phyloP scores from a whole-genome alignment of 1,284 basidiomycete species.

The Austroboletus sp. region DNA sequence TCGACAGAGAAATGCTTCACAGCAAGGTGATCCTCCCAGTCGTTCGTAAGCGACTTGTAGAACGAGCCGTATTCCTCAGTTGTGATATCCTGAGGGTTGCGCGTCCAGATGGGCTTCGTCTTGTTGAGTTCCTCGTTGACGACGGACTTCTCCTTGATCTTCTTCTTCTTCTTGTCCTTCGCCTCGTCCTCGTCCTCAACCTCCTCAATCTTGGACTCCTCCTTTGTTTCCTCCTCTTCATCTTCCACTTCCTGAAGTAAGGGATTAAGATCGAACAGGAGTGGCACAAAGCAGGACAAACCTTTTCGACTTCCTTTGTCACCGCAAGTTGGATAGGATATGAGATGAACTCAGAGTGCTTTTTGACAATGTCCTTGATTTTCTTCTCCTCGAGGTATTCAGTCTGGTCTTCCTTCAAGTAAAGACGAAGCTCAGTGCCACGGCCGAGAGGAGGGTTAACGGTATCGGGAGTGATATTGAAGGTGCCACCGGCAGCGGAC shows the following conservation, averaged over 20 bases:
- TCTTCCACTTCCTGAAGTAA: conserved; percentile 77
- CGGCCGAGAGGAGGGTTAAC: conserved; percentile 87
- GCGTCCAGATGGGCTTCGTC: conserved; percentile 99
- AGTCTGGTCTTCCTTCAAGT: conserved; percentile 96
- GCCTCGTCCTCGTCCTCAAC: conserved; percentile 80
- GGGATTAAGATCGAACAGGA: conserved; percentile 4
- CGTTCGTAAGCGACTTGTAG: conserved; percentile 99
- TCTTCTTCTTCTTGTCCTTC: conserved; percentile 96
- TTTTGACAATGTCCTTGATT: conserved; percentile 99
- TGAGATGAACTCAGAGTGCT: conserved; percentile 99
- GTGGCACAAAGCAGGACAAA: conserved; percentile 28
- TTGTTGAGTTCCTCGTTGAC: conserved; percentile 99
- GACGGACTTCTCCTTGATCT: conserved; percentile 85
- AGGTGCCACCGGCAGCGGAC: conserved; percentile 97
- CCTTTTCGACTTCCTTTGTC: conserved; percentile 98
- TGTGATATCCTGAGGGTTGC: conserved; percentile 91
- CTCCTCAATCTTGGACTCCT: conserved; percentile 69
- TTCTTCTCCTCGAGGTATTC: conserved; percentile 99
- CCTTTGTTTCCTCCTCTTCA: conserved; percentile 57
- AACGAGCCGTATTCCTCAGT: conserved; percentile 91
- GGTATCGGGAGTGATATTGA: conserved; percentile 95
- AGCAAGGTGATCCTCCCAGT: conserved; percentile 99
- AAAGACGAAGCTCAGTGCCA: conserved; percentile 92
- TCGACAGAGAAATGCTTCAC: conserved; percentile 99
- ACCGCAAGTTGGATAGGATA: conserved; percentile 99